Evolutionary conservation across 805 yeast species (phyloP).

Genomic region (Grigorovia jiainica): DNA sequence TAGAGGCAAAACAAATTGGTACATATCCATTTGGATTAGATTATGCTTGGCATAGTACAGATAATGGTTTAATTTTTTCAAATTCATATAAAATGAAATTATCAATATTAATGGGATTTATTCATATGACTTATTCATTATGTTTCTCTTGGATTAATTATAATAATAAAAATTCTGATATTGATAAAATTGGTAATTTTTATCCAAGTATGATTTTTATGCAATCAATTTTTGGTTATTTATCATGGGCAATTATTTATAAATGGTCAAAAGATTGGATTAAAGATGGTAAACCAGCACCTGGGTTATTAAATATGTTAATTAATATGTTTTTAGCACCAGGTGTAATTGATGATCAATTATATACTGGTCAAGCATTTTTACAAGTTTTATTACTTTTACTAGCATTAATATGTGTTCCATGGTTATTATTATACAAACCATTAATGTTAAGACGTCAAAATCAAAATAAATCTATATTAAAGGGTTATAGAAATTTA

Average conservation of each 20-base stretch:
- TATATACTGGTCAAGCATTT: slow-evolving; percentile 69
- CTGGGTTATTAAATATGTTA: slow-evolving; percentile 88
- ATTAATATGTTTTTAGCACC: slow-evolving; percentile 94
- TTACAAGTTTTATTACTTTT: slow-evolving; percentile 65
- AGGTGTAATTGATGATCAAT: slow-evolving; percentile 71
- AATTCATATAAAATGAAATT: slow-evolving; percentile 97
- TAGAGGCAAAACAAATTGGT: slow-evolving; percentile 57
- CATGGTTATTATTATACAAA: slow-evolving; percentile 79
- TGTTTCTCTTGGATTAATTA: slow-evolving; percentile 79
- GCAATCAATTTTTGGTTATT: slow-evolving; percentile 94
- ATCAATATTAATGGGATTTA: slow-evolving; percentile 87
- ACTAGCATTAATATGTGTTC: slow-evolving; percentile 82
- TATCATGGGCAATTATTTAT: slow-evolving; percentile 75
- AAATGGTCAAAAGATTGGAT: slow-evolving; percentile 95
- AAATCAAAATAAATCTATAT: slow-evolving; percentile 30
- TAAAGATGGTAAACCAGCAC: slow-evolving; percentile 67
- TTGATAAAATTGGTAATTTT: slow-evolving; percentile 88
- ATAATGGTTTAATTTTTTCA: slow-evolving; percentile 78
- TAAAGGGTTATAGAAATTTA: slow-evolving; percentile 33
- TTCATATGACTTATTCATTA: slow-evolving; percentile 88
- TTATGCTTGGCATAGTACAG: slow-evolving; percentile 96
- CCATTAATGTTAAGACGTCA: slow-evolving; percentile 63
- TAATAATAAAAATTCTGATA: slow-evolving; percentile 51
- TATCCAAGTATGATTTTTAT: slow-evolving; percentile 89
- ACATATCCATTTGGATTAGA: slow-evolving; percentile 82